Evolutionary conservation across 345 rosid species (phyloP), one percentile per base, ranked within the genome.

Genomic region (Carallia brachiata): DNA sequence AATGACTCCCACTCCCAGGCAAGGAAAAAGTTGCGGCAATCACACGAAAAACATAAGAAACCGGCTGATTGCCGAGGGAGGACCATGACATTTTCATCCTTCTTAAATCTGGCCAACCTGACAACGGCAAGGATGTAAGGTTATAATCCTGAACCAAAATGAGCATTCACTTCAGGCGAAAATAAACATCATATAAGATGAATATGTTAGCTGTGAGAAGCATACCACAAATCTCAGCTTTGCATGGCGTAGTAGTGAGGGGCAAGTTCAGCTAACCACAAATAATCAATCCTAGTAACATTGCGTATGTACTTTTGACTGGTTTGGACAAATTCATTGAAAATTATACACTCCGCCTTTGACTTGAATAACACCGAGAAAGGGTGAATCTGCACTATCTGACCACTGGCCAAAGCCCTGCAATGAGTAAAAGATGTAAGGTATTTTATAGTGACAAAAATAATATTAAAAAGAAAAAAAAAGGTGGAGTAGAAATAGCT

Each of bases 321-420:
- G 30, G 97, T 91, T 78, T 91, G 92, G 81, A 94, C 79, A 12
- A 91, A 80, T 74, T 94, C 97, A 65, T 94, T 80, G 85, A 91
- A 94, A 57, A 91, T 68, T 40, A 94, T 81, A 75, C 98, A 94
- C 70, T 89, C 95, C 1, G 88, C 83, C 71, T 91, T 94, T 53
- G 89, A 75, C 68, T 83, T 81, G 74, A 84, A 84, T 57, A 94
- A 60, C 55, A 94, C 90, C 44, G 97, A 94, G 39, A 91, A 80
- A 57, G 98, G 98, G 79, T 94, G 98, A 79, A 94, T 84, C 75
- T 84, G 87, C 79, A 94, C 98, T 53, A 78, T 68, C 82, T 86
- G 88, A 69, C 95, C 97, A 75, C 93, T 87, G 63, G 89, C 90
- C 82, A 94, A 83, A 66, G 93, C 95, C 96, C 98, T 94, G 79